Evolutionary conservation across 306 rosid genomes (phyloP).

Genomic region (Prinsepia uniflora): DNA sequence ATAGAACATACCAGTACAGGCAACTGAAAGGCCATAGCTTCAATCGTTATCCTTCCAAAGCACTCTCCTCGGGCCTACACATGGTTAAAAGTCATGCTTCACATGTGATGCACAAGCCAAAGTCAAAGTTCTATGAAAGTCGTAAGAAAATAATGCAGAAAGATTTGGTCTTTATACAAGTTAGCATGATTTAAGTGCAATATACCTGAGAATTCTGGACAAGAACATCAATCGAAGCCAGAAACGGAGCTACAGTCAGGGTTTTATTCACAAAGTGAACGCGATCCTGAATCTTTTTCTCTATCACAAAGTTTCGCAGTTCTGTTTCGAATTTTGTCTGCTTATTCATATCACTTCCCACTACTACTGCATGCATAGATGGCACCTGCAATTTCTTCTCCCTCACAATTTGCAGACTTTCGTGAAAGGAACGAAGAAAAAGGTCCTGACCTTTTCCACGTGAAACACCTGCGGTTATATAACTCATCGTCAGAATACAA

Average conservation of each 20-base stretch:
- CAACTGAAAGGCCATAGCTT: constrained; percentile 84
- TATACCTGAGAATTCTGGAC: constrained; percentile 97
- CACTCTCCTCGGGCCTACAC: constrained; percentile 73
- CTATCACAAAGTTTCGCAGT: constrained; percentile 60
- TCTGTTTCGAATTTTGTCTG: constrained; percentile 78
- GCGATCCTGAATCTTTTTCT: constrained; percentile 66
- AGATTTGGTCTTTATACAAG: constrained; percentile 13
- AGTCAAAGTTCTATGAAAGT: background rate
- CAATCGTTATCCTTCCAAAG: constrained; percentile 82
- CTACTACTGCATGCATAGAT: constrained; percentile 75
- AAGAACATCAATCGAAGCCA: constrained; percentile 87
- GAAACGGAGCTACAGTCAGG: constrained; percentile 84
- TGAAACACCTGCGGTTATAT: constrained; percentile 69
- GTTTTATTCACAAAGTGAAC: constrained; percentile 95
- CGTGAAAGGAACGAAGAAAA: constrained; percentile 77
- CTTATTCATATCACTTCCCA: constrained; percentile 86
- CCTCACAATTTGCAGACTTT: constrained; percentile 58
- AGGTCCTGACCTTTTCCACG: constrained; percentile 96
- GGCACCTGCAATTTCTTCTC: constrained; percentile 80
- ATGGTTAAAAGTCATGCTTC: constrained; percentile 13
- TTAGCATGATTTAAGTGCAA: constrained; percentile 15
- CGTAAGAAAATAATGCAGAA: background rate
- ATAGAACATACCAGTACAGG: constrained; percentile 66
- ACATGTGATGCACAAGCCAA: background rate
- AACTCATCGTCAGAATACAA: constrained; percentile 8